phyloP scores from a whole-genome alignment of 441 rosid species.

The Jatropha podagrica region DNA sequence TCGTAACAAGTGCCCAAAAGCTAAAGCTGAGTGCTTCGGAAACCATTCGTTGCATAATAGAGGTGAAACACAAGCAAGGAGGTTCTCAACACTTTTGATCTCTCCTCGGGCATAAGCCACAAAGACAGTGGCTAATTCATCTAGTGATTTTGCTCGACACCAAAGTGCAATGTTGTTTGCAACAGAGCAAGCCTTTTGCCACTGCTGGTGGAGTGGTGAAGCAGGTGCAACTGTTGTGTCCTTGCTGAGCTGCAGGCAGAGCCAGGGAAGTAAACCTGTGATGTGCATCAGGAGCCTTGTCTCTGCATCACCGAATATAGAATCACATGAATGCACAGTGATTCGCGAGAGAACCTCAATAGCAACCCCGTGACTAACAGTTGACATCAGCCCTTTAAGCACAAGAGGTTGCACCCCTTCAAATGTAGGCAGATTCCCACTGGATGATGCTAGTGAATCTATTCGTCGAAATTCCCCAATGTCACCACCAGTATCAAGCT shows the following conservation, averaged over 20 bases:
- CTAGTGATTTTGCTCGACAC: constrained; percentile 84
- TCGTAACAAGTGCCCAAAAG: constrained; percentile 92
- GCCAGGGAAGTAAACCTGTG: constrained; percentile 97
- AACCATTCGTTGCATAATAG: constrained; percentile 89
- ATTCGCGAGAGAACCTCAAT: constrained; percentile 87
- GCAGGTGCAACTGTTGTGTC: constrained; percentile 62
- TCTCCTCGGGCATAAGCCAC: constrained; percentile 75
- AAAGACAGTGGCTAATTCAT: constrained; percentile 77
- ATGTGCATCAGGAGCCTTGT: constrained; percentile 97
- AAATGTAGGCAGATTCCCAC: constrained; percentile 77
- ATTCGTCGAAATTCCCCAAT: constrained; percentile 64
- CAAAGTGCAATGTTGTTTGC: constrained; percentile 76
- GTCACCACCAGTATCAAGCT: constrained; percentile 51
- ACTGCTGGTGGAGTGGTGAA: constrained; percentile 82
- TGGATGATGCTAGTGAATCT: constrained; percentile 66
- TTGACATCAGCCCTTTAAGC: constrained; percentile 94
- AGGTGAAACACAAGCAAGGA: constrained; percentile 87
- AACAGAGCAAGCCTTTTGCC: constrained; percentile 88
- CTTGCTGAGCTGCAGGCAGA: constrained; percentile 87
- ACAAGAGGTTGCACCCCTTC: constrained; percentile 99
- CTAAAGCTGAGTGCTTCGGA: constrained; percentile 96
- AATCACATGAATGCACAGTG: constrained; percentile 90
- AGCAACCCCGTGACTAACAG: constrained; percentile 87
- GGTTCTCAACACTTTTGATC: constrained; percentile 70
- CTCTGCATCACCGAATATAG: constrained; percentile 89